These are phyloP conservation scores for Dendrobium officinale DNA, from an alignment of 106 monocot genomes.

Conservation along the genomic window DNA sequence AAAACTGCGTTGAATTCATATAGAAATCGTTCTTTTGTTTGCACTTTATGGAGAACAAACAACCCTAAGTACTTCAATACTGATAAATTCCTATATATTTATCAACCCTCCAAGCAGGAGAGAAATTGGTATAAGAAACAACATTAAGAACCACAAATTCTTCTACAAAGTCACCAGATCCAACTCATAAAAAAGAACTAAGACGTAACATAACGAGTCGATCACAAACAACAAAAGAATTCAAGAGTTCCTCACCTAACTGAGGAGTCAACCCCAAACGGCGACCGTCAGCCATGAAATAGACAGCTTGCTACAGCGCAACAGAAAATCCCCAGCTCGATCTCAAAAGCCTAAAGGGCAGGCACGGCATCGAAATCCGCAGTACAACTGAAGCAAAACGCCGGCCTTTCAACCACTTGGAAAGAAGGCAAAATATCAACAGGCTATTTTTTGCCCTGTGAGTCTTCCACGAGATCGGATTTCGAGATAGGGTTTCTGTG, in stretches of 20 bases:
- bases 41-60: not conserved
- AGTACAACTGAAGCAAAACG: not conserved
- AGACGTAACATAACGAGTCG: not conserved
- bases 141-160: not conserved
- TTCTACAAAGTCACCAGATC: not conserved
- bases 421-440: not conserved
- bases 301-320: not conserved
- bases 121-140: not conserved
- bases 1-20: not conserved
- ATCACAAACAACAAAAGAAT: not conserved
- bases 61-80: not conserved
- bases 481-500: not conserved
- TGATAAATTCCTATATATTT: not conserved
- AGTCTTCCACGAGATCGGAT: conserved; percentile 3
- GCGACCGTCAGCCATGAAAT: conserved; percentile 1
- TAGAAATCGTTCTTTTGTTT: not conserved
- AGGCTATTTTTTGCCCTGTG: not conserved
- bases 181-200: not conserved
- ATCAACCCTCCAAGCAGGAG: not conserved
- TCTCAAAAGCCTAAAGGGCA: not conserved
- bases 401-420: not conserved
- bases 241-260: conserved; percentile 5
- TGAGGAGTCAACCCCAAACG: conserved; percentile 9
- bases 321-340: not conserved
- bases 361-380: not conserved